Conservation (phyloP, 169 alveolate genomes). For the Plasmodium cynomolgi region DNA sequence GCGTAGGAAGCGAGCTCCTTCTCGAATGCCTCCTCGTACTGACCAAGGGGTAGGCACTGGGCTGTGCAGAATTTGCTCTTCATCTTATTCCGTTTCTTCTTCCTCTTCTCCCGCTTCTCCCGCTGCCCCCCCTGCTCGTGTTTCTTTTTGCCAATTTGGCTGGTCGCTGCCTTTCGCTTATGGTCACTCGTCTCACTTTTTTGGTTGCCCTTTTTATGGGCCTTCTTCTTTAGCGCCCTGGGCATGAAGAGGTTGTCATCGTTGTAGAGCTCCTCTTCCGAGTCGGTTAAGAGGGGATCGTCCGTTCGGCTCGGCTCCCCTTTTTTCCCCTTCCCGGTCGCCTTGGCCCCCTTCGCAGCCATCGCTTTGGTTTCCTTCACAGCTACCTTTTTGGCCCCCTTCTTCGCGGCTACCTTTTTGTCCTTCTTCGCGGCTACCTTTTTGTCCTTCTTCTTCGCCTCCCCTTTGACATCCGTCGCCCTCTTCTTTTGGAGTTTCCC, state of each 20-base stretch:
- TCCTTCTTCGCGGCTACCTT: not conserved
- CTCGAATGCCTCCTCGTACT: conserved; percentile 16
- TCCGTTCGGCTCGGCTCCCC: not conserved
- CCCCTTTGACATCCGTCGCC: too few relatives aligned
- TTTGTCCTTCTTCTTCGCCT: not conserved
- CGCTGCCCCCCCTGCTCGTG: not conserved
- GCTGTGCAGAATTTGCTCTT: not conserved
- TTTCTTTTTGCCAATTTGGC: not conserved
- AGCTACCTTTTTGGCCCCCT: not conserved
- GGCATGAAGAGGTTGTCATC: conserved; percentile 64
- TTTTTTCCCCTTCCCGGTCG: not conserved
- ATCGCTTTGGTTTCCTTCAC: not conserved
- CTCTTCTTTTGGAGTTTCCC: not conserved
- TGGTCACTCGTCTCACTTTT: not conserved
- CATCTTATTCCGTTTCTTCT: not conserved
- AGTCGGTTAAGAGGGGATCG: not conserved
- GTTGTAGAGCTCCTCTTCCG: conserved; percentile 37
- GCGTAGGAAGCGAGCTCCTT: conserved; percentile 37
- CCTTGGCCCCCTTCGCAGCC: not conserved
- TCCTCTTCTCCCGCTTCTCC: not conserved
- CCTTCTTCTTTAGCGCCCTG: conserved; percentile 20
- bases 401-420: not conserved
- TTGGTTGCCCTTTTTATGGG: not conserved
- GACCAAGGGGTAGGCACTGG: not conserved
- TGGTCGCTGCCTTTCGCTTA: not conserved